Percentiles rank a stretch among this genome's conserved stretches.
These are phyloP conservation scores for Pezizomycotina sp. DNA, from an alignment of 2,329 filamentous ascomycete genomes.

Conservation along the genomic window DNA sequence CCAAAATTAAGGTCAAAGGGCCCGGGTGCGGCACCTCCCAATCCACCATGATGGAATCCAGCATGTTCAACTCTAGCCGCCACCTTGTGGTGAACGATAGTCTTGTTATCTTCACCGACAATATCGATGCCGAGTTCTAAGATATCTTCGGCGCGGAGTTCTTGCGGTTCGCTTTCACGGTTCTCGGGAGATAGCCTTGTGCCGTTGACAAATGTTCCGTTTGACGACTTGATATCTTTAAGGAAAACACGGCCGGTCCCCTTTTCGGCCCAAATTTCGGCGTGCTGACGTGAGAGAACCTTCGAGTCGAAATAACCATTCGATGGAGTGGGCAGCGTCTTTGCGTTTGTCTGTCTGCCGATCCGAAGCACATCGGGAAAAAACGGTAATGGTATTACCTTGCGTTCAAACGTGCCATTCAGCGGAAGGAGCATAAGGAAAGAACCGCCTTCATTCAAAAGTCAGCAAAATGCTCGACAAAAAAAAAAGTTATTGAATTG, in stretches of 20 bases:
- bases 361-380: conserved; percentile 88
- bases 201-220: conserved; percentile 95
- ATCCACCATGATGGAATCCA: conserved; percentile 43
- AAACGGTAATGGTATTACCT: conserved; percentile 85
- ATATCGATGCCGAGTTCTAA: conserved; percentile 95
- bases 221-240: conserved; percentile 93
- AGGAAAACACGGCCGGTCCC: conserved; percentile 74
- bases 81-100: conserved; percentile 95
- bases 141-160: conserved; percentile 78
- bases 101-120: conserved; percentile 96
- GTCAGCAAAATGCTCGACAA: conserved; percentile 36
- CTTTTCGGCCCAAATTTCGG: conserved; percentile 81
- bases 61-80: conserved; percentile 93
- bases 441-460: conserved; percentile 44
- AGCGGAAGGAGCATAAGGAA: conserved; percentile 72
- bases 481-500: conserved; percentile 53
- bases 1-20: conserved; percentile 81
- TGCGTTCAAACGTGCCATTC: conserved; percentile 92
- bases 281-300: conserved; percentile 86
- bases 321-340: conserved; percentile 72
- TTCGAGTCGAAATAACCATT: conserved; percentile 99
- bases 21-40: conserved; percentile 47
- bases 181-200: conserved; percentile 82
- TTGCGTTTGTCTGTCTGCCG: conserved; percentile 90
- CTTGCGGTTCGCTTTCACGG: conserved; percentile 86